phyloP scores from a whole-genome alignment of 1,284 basidiomycete genomes.

The Apiotrichum gamsii region DNA sequence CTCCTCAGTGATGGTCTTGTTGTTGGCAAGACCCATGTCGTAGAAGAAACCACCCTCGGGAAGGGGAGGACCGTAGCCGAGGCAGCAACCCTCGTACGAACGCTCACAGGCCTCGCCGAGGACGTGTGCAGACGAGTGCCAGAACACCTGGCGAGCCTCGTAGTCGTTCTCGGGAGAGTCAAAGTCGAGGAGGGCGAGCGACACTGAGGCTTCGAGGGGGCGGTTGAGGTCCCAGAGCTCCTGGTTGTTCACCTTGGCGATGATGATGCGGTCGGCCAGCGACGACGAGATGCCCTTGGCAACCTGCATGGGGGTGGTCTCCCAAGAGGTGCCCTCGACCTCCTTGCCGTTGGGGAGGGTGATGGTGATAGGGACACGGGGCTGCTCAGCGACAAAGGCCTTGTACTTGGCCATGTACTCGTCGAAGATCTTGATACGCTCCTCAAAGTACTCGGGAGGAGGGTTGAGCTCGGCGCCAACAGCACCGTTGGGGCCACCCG shows the following conservation, averaged over 20 bases:
- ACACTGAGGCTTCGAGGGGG: conserved; percentile 76
- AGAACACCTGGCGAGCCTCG: conserved; percentile 85
- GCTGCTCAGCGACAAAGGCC: conserved; percentile 72
- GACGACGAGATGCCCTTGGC: conserved; percentile 83
- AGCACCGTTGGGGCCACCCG: not conserved
- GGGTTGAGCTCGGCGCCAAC: conserved; percentile 61
- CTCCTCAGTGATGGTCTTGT: conserved; percentile 63
- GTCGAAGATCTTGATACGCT: conserved; percentile 86
- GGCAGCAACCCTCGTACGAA: conserved; percentile 87
- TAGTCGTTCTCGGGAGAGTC: conserved; percentile 79
- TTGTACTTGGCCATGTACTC: conserved; percentile 81
- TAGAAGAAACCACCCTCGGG: conserved; percentile 99
- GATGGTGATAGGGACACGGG: conserved; percentile 73
- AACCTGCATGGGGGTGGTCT: conserved; percentile 91
- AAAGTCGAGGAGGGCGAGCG: conserved; percentile 85
- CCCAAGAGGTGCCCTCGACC: conserved; percentile 80
- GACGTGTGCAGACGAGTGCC: conserved; percentile 99
- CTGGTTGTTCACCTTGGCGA: conserved; percentile 80
- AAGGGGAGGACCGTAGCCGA: conserved; percentile 92
- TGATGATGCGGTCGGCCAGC: conserved; percentile 82
- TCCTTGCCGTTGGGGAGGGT: conserved; percentile 83
- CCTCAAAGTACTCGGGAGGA: conserved; percentile 77
- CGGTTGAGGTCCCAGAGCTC: conserved; percentile 91
- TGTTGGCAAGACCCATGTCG: conserved; percentile 65
- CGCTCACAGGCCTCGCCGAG: conserved; percentile 96